Base-by-base conservation (phyloP, 2,329 filamentous ascomycete species). In the Exophiala xenobiotica region DNA sequence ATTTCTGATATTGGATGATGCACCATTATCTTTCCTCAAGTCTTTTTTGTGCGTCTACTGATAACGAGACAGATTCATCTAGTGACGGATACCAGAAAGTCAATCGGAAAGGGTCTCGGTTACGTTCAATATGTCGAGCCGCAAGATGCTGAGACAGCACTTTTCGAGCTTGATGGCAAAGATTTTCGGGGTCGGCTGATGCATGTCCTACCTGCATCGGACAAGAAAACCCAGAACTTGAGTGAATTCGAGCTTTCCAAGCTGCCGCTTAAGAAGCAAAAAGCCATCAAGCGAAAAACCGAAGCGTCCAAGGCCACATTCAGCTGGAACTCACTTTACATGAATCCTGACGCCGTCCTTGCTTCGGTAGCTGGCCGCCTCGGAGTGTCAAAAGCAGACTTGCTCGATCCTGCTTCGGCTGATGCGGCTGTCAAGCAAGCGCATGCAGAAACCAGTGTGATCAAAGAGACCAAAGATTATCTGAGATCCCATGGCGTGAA, bases 281-380 rank as follows among this genome's bases (percentile, higher is more conserved):
- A 90, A 62, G 81, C 95, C 64, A 87, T 97, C 61, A 89, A 87
- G 67, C 88, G 87, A 64, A 95, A 88, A 71, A 80, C 85, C 43
- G 86, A 92, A 63, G 88, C 91, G 18, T 79, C 87, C 6, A 86
- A 85, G 23, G 83, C 80, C 42, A 83, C 81, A 1, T 97, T 97
- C 73, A 96, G 92, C 68, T 99, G 93, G 93, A 99, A 99, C 74
- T 92, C 91, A n/a, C 77, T 99, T n/a, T 99, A 93, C 70, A 95
- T 99, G 88, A 96, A 87, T 70, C 68, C 78, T 33, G 91, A 99
- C 74, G 89, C 93, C 44, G 90, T 99, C 46, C 91, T 96, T 71
- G 84, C 88, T 42, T 95, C 91, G 4, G 83, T 96, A 55, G 90
- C 93, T 41, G 83, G 86, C 65, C 86, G 91, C 47, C 78, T 99